Evolutionary conservation across 1,284 basidiomycete genomes (phyloP).

Genomic region (Leccinum colubrinum): DNA sequence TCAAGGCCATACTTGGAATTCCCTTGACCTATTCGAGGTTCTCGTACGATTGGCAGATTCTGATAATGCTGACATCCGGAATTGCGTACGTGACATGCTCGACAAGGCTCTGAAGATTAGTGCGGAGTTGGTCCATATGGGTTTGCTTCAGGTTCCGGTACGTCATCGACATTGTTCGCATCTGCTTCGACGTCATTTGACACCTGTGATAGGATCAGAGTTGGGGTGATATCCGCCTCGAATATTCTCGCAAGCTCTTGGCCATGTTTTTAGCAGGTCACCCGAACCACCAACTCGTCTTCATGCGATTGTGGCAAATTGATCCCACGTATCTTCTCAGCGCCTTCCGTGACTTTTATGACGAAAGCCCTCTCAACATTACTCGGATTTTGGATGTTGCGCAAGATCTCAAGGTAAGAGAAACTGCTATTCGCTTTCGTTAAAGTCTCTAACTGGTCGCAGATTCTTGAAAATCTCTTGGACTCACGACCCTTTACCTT

Average conservation of each 20-base stretch:
- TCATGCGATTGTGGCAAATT: constrained; percentile 94
- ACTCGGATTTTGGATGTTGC: constrained; percentile 94
- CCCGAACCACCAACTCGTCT: constrained; percentile 93
- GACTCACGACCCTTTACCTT: constrained; percentile 87
- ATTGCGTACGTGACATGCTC: constrained; percentile 83
- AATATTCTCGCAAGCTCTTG: constrained; percentile 85
- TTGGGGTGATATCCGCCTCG: constrained; percentile 85
- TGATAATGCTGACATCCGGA: constrained; percentile 68
- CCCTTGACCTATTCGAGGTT: constrained; percentile 89
- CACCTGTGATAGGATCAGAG: constrained; percentile 56
- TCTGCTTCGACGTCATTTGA: constrained; percentile 3
- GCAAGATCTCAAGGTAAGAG: constrained; percentile 84
- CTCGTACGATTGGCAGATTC: constrained; percentile 75
- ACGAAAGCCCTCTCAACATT: constrained; percentile 91
- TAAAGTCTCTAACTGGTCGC: constrained; percentile 4
- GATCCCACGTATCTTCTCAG: constrained; percentile 83
- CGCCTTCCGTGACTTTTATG: constrained; percentile 90
- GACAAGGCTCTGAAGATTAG: constrained; percentile 92
- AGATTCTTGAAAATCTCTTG: constrained; percentile 90
- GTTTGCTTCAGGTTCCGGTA: constrained; percentile 87
- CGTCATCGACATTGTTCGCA: background rate
- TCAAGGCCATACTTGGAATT: constrained; percentile 93
- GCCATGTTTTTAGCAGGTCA: constrained; percentile 91
- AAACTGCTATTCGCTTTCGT: background rate
- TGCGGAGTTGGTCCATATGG: constrained; percentile 94